Percentiles rank a stretch among this genome's conserved stretches.
These are phyloP conservation scores for Ilex asprella DNA, from an alignment of 257 asterid species.

Conservation along the genomic window DNA sequence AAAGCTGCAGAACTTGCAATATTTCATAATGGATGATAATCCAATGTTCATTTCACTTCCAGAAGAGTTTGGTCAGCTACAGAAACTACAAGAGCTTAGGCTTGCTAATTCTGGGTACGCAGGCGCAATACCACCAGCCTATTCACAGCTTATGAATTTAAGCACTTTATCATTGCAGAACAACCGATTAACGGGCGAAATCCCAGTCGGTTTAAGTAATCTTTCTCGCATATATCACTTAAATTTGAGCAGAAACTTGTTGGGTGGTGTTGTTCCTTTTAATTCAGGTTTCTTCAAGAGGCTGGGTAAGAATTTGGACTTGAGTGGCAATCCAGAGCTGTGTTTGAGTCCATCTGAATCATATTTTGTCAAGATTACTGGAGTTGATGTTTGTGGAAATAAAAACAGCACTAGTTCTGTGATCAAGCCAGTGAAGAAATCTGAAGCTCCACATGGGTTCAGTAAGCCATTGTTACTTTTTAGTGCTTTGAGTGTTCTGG, in stretches of 20 bases:
- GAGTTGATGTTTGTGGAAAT: conserved; percentile 45
- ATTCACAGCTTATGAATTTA: conserved; percentile 46
- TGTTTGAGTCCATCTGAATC: conserved; percentile 45
- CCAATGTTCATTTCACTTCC: conserved; percentile 61
- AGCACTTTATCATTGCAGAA: conserved; percentile 67
- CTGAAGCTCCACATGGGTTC: conserved; percentile 29
- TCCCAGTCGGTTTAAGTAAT: conserved; percentile 48
- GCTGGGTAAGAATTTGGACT: conserved; percentile 74
- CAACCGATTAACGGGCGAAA: conserved; percentile 51
- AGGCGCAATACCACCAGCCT: conserved; percentile 53
- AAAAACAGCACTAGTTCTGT: conserved; percentile 26
- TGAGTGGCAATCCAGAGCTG: conserved; percentile 68
- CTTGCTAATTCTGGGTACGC: conserved; percentile 68
- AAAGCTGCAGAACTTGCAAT: conserved; percentile 43
- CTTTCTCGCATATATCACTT: conserved; percentile 60
- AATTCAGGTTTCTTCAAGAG: conserved; percentile 58
- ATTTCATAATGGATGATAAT: conserved; percentile 73
- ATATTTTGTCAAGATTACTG: conserved; percentile 25
- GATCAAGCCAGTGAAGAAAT: conserved; percentile 35
- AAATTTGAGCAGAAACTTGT: conserved; percentile 72
- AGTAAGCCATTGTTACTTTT: conserved; percentile 16
- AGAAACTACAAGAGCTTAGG: conserved; percentile 70
- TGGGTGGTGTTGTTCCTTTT: conserved; percentile 65
- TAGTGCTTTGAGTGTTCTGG: conserved; percentile 19
- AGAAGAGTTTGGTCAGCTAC: conserved; percentile 37